Evolutionary conservation across 1,284 basidiomycete genomes (phyloP).

Genomic region (Polyporus tsugae): DNA sequence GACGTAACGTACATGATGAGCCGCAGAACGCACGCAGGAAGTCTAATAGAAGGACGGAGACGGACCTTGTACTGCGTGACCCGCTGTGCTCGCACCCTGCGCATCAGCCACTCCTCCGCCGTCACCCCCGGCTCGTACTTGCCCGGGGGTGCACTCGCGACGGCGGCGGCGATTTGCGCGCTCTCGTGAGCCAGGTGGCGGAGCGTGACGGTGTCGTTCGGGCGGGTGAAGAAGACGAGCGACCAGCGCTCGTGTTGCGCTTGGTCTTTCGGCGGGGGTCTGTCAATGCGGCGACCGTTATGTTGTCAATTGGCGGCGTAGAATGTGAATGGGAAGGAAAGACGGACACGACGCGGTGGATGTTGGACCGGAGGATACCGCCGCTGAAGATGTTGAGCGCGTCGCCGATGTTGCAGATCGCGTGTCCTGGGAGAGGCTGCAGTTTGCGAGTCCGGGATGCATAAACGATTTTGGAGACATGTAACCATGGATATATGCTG

Average conservation of each 20-base stretch:
- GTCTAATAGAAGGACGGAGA: background rate
- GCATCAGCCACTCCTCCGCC: constrained; percentile 41
- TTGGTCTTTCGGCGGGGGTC: constrained; percentile 43
- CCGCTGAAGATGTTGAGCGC: constrained; percentile 48
- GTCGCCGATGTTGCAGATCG: constrained; percentile 48
- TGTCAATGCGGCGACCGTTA: background rate
- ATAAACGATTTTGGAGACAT: too few species aligned
- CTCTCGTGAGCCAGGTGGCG: constrained; percentile 36
- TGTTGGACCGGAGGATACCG: constrained; percentile 46
- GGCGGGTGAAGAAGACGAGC: constrained; percentile 48
- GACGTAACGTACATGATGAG: background rate
- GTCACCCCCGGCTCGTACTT: constrained; percentile 39
- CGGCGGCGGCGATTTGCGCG: constrained; percentile 37
- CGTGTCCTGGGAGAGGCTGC: constrained; percentile 42
- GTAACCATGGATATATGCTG: too few species aligned
- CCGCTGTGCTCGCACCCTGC: constrained; percentile 41
- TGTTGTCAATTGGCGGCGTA: background rate
- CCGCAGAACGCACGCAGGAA: constrained; percentile 19
- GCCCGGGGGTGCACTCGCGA: constrained; percentile 23
- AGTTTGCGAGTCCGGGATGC: background rate
- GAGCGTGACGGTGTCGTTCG: constrained; percentile 40
- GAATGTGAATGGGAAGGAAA: too few species aligned
- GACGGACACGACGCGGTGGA: constrained; percentile 45
- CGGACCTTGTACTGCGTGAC: constrained; percentile 41
- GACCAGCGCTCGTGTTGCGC: constrained; percentile 42